Conservation (phyloP, 495 filamentous ascomycete genomes). For the Penicillium parvum region DNA sequence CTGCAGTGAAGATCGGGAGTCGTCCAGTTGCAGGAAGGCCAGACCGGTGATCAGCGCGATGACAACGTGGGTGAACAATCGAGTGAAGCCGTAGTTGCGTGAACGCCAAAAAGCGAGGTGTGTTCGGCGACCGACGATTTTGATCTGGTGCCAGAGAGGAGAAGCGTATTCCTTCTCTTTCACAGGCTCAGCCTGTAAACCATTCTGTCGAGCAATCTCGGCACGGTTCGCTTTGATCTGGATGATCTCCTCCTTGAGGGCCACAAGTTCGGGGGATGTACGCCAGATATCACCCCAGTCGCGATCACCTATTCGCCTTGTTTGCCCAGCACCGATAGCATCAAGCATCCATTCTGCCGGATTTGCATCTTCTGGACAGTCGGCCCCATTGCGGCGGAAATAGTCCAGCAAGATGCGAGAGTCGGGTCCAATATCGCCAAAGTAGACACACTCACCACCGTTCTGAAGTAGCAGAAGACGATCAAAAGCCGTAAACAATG, state of each 20-base stretch:
- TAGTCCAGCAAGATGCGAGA: constrained; percentile 40
- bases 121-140: constrained; percentile 58
- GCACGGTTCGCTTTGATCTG: constrained; percentile 61
- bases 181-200: constrained; percentile 4
- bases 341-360: constrained; percentile 89
- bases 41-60: constrained; percentile 72
- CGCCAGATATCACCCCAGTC: constrained; percentile 82
- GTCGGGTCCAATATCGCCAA: constrained; percentile 62
- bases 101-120: constrained; percentile 69
- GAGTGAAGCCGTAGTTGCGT: constrained; percentile 72
- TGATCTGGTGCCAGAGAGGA: constrained; percentile 66
- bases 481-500: constrained; percentile 80
- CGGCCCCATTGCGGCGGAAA: constrained; percentile 49
- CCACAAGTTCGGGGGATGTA: constrained; percentile 63
- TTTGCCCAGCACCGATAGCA: constrained; percentile 72
- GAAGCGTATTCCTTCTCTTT: constrained; percentile 69
- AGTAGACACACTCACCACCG: constrained; percentile 64
- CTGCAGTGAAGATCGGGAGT: constrained; percentile 65
- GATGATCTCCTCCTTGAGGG: constrained; percentile 60
- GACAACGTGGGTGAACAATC: constrained; percentile 69
- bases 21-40: constrained; percentile 63
- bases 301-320: constrained; percentile 64
- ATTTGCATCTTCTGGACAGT: constrained; percentile 57
- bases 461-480: constrained; percentile 58
- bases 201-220: constrained; percentile 35